phyloP scores from a whole-genome alignment of 768 basidiomycete species.

The Candolleomyces eurysporus region DNA sequence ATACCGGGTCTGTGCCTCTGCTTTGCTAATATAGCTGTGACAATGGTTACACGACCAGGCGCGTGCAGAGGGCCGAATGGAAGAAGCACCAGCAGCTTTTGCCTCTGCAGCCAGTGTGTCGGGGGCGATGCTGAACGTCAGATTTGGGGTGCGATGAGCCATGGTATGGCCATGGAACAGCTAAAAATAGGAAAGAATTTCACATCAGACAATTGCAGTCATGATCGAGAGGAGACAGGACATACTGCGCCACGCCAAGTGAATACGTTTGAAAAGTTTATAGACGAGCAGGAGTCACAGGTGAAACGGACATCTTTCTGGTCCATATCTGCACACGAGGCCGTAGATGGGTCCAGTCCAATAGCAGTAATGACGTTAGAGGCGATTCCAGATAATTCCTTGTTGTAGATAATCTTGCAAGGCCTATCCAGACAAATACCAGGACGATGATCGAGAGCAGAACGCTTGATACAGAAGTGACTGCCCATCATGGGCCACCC shows the following conservation, averaged over 20 bases:
- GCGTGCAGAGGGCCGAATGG: neutral
- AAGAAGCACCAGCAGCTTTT: neutral
- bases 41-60: neutral
- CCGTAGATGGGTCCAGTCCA: neutral
- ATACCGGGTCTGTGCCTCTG: neutral
- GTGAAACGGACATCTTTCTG: neutral
- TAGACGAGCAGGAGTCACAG: neutral
- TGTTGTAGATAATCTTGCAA: neutral
- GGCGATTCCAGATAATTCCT: neutral
- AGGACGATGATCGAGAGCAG: neutral
- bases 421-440: neutral
- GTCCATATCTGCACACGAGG: neutral
- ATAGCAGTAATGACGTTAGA: neutral
- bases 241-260: conserved; percentile 1
- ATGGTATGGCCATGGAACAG: neutral
- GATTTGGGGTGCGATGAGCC: neutral
- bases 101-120: neutral
- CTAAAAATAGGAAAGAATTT: neutral
- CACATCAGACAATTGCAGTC: neutral
- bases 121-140: neutral
- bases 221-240: neutral
- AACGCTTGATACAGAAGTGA: neutral
- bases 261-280: neutral
- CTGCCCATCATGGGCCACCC: neutral
- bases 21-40: neutral